Base-by-base conservation (phyloP, 768 basidiomycete genomes). In the Kwoniella newhampshirensis region DNA sequence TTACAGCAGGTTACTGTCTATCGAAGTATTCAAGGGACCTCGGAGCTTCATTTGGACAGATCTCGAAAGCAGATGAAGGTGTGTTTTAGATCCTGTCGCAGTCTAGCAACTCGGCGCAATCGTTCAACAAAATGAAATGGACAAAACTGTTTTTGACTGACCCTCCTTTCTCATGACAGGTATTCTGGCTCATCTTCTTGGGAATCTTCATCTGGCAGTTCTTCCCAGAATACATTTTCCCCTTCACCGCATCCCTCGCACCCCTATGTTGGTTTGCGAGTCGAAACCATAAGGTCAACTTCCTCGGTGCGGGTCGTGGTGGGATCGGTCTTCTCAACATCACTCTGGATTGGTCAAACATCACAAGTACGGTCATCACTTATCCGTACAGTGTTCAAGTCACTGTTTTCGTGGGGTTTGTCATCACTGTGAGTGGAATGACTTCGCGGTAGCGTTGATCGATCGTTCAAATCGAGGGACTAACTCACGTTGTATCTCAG, bases 161-260 rank as follows among this genome's bases (percentile, higher is more conserved):
- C n/a, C n/a, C n/a, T n/a, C n/a, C n/a, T n/a, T n/a, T n/a, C n/a
- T n/a, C n/a, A n/a, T n/a, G n/a, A 15, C 11, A 35, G 26, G 55
- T 50, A n/a, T 57, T 57, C 55, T 57, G 55, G 55, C 47, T 49
- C 37, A 37, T 57, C 15, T 57, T 57, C 18, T 17, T 41, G n/a
- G 55, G 55, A 23, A 50, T 49, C 21, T 57, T 57, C 37, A 28
- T 50, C 20, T 57, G 55, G 55, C 55, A 57, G 25, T 57, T 57
- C 39, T 50, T 57, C 21, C 55, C 55, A 4, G 55, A 37, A 30
- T 57, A 18, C 30, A 42, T 57, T 15, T 49, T 57, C 26, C 55
- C 55, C 11, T 57, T 57, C 46, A 39, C 36, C 0, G 55, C 46
- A 13, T 32, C 55, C 8, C 39, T 57, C 11, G 55, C 55, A 8